Evolutionary conservation across 2,329 filamentous ascomycete species (phyloP).

Genomic region (Penicillium corylophilum): DNA sequence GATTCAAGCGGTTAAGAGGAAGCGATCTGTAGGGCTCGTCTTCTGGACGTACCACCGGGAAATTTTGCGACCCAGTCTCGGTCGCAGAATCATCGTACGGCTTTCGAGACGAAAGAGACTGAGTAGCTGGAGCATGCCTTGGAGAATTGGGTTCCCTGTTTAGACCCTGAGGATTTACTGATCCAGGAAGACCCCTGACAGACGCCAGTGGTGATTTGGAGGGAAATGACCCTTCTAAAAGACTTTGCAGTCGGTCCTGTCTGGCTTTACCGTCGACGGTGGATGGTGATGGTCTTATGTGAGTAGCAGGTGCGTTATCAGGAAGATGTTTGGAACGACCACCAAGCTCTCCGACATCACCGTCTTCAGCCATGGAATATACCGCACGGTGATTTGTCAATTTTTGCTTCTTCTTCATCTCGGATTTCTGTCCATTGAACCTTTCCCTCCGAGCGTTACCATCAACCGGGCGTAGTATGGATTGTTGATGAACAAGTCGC

Average conservation of each 20-base stretch:
- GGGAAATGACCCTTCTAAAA: conserved; percentile 32
- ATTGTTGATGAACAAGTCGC: conserved; percentile 1
- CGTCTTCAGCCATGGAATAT: conserved; percentile 52
- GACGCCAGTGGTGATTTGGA: conserved; percentile 19
- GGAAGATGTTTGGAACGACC: background rate
- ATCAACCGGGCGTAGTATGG: conserved; percentile 30
- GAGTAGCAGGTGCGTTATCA: background rate
- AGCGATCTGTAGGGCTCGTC: conserved; percentile 57
- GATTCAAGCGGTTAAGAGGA: conserved; percentile 56
- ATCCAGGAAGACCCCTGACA: background rate
- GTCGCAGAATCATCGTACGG: background rate
- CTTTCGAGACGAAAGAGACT: background rate
- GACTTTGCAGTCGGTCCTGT: conserved; percentile 30
- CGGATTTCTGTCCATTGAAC: conserved; percentile 5
- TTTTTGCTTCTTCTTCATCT: conserved; percentile 37
- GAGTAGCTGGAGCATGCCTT: background rate
- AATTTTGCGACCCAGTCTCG: background rate
- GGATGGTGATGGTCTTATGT: background rate
- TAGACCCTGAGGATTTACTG: background rate
- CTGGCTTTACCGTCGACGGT: conserved; percentile 5
- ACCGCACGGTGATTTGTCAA: conserved; percentile 38
- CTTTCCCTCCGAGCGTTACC: conserved; percentile 21
- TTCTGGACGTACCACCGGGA: conserved; percentile 20
- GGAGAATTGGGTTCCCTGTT: background rate
- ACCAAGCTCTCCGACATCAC: conserved; percentile 31